phyloP scores from a whole-genome alignment of 768 basidiomycete genomes.

The Trametes cinnabarina region DNA sequence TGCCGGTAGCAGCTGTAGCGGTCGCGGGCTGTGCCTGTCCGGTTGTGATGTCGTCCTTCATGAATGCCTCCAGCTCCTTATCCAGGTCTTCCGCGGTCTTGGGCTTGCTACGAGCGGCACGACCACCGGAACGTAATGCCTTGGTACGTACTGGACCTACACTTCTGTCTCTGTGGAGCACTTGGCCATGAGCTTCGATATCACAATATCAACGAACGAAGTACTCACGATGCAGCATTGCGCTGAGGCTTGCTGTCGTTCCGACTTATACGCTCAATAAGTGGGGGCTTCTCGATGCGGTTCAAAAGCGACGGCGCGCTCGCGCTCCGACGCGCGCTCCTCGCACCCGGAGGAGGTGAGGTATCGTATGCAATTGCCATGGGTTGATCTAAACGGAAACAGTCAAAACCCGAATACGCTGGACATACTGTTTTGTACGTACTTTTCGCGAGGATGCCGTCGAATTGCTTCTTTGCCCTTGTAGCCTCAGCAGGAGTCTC shows the following conservation, averaged over 20 bases:
- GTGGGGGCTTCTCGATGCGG: constrained; percentile 72
- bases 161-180: constrained; percentile 20
- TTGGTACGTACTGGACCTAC: constrained; percentile 36
- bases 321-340: constrained; percentile 45
- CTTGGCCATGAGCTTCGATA: too few species aligned
- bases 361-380: constrained; percentile 69
- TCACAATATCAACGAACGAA: too few species aligned
- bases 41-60: constrained; percentile 50
- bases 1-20: constrained; percentile 15
- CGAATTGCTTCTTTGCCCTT: constrained; percentile 77
- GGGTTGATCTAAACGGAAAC: constrained; percentile 54
- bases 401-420: not conserved
- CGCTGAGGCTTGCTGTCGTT: constrained; percentile 36
- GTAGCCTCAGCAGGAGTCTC: constrained; percentile 78
- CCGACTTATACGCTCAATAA: constrained; percentile 60
- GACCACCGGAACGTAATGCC: constrained; percentile 29
- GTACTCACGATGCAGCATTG: not conserved
- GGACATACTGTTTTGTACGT: constrained; percentile 13
- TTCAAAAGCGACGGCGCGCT: constrained; percentile 55
- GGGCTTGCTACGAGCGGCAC: constrained; percentile 37
- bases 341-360: constrained; percentile 33
- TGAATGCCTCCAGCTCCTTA: constrained; percentile 83
- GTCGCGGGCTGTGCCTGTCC: constrained; percentile 33
- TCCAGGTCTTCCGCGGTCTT: constrained; percentile 85
- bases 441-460: constrained; percentile 91